A percentile compares a stretch with the other conserved stretches of the same genome.
These are phyloP conservation scores for Boletus smithii DNA, from an alignment of 1,284 basidiomycete genomes.

Conservation along the genomic window DNA sequence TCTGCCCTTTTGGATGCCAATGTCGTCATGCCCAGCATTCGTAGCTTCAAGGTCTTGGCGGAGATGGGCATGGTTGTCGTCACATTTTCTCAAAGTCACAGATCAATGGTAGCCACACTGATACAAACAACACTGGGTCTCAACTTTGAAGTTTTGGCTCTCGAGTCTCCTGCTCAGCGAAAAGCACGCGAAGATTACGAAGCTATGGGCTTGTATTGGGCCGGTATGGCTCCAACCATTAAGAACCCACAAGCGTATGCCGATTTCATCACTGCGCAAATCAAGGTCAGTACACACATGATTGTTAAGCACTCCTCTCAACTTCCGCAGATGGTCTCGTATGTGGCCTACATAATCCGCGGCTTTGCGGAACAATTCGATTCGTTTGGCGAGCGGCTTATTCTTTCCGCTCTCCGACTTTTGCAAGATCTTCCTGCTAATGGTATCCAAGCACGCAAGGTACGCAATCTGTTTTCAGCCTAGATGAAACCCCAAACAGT, in stretches of 20 bases:
- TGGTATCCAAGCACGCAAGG: slow-evolving; percentile 80
- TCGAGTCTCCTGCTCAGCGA: slow-evolving; percentile 87
- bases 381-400: slow-evolving; percentile 78
- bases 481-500: slow-evolving; percentile 3
- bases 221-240: slow-evolving; percentile 79
- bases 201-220: slow-evolving; percentile 74
- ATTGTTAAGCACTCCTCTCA: slow-evolving; percentile 1
- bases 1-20: slow-evolving; percentile 56
- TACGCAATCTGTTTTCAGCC: slow-evolving; percentile 22
- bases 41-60: slow-evolving; percentile 92
- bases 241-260: slow-evolving; percentile 78
- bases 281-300: slow-evolving; percentile 60
- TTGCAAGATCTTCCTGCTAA: slow-evolving; percentile 93
- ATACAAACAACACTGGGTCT: slow-evolving; percentile 75
- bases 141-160: slow-evolving; percentile 70
- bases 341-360: slow-evolving; percentile 88
- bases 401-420: slow-evolving; percentile 80
- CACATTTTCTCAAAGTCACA: slow-evolving; percentile 83
- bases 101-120: slow-evolving; percentile 63
- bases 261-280: slow-evolving; percentile 90
- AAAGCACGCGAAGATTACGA: slow-evolving; percentile 79
- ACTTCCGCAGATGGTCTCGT: slow-evolving; percentile 76
- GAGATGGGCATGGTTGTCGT: slow-evolving; percentile 95
- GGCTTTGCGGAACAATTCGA: slow-evolving; percentile 69
- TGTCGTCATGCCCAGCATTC: slow-evolving; percentile 62